Conservation (phyloP, 305 asterid species). For the Rubia balearica region DNA sequence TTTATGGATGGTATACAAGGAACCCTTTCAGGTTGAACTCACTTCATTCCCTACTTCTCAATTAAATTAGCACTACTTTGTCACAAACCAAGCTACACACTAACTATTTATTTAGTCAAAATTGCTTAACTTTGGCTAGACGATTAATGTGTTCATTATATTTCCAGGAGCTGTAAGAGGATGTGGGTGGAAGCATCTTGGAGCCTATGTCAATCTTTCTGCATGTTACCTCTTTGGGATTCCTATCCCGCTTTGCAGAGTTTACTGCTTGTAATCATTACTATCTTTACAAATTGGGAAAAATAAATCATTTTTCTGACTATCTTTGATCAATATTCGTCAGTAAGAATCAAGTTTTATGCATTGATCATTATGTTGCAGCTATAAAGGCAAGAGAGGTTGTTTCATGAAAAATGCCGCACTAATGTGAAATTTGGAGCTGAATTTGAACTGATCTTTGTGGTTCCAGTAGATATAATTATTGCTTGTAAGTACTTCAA, state of each 20-base stretch:
- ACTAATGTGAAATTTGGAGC: too few relatives aligned
- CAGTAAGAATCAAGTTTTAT: too few relatives aligned
- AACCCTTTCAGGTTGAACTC: constrained; percentile 33
- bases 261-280: constrained; percentile 25
- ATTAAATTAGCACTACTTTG: too few relatives aligned
- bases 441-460: too few relatives aligned
- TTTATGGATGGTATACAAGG: constrained; percentile 27
- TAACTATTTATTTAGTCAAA: too few relatives aligned
- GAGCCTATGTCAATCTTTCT: constrained; percentile 41
- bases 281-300: constrained; percentile 36
- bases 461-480: too few relatives aligned
- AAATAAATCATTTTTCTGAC: constrained; percentile 28
- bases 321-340: not conserved
- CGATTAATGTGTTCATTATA: not conserved
- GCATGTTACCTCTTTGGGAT: constrained; percentile 39
- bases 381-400: too few relatives aligned
- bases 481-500: too few relatives aligned
- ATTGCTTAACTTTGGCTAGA: not conserved
- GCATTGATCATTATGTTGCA: too few relatives aligned
- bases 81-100: too few relatives aligned
- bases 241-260: constrained; percentile 33
- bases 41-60: not conserved
- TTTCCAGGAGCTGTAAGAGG: constrained; percentile 46
- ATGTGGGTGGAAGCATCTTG: constrained; percentile 47
- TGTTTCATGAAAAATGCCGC: too few relatives aligned